Percentiles rank a stretch among this genome's conserved stretches.
Evolutionary conservation across 1,284 basidiomycete genomes (phyloP).

Genomic region (Coniferiporia weirii): DNA sequence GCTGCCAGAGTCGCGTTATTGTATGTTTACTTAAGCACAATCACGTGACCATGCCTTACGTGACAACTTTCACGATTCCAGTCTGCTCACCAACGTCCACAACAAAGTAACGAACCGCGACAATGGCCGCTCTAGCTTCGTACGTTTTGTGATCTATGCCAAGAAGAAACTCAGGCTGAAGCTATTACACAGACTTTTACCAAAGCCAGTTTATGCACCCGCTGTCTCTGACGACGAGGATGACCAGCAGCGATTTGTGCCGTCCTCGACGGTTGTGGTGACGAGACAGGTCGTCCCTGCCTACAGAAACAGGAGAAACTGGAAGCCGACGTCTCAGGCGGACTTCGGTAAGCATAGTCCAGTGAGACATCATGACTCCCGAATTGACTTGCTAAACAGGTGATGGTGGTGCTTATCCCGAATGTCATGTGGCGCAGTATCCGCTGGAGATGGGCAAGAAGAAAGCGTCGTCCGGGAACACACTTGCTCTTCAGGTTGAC

Average conservation of each 20-base stretch:
- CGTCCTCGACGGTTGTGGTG: constrained; percentile 41
- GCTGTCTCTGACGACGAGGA: constrained; percentile 58
- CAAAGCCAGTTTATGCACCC: constrained; percentile 56
- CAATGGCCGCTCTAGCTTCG: constrained; percentile 59
- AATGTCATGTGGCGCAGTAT: constrained; percentile 97
- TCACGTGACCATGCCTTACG: background rate
- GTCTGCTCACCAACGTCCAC: background rate
- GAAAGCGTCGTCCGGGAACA: constrained; percentile 89
- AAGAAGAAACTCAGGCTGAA: background rate
- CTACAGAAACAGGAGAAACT: constrained; percentile 82
- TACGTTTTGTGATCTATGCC: constrained; percentile 31
- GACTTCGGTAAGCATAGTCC: constrained; percentile 69
- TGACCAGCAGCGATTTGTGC: constrained; percentile 33
- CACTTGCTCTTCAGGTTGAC: constrained; percentile 94
- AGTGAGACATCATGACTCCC: background rate
- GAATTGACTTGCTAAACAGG: constrained; percentile 36
- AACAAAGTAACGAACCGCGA: constrained; percentile 21
- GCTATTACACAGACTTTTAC: constrained; percentile 48
- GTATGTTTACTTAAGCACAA: background rate
- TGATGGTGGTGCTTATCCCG: constrained; percentile 93
- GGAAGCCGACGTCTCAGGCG: constrained; percentile 78
- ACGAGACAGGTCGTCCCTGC: constrained; percentile 59
- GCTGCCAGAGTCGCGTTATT: background rate
- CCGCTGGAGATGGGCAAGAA: constrained; percentile 94
- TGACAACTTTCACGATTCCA: background rate